Base-by-base conservation (phyloP, 345 rosid genomes). In the Laguncularia racemosa region DNA sequence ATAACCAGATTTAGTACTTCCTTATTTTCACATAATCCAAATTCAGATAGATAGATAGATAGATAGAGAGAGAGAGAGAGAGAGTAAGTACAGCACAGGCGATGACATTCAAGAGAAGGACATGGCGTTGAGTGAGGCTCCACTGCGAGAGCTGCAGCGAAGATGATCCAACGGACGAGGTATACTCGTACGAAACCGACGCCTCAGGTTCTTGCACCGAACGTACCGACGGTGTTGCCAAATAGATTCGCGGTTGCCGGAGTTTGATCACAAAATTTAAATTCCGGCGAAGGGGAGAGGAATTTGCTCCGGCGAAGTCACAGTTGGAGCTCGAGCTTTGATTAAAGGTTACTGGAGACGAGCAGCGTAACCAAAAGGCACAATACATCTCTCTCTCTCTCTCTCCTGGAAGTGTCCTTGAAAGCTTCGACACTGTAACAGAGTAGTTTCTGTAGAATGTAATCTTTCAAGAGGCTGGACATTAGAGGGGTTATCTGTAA, bases 81-180 rank as follows among this genome's bases (percentile, higher is more conserved):
- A 46, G 43, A 55, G 57, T 46, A 61, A 50, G 28, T 46, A 91
- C 95, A 26, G 76, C 72, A 63, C 89, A 82, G 58, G 96, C 92
- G 65, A 81, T 21, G 84, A 77, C 69, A 57, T 74, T 84, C 60
- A 88, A 84, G 44, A 76, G 18, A 67, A 80, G 49, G 61, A 88
- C 62, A 61, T 88, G 96, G 52, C 89, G 90, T 38, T 80, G 71
- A 14, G 91, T 80, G 73, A 89, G 70, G 56, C 68, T 65, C 84
- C 84, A 74, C n/a, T 71, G 89, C 20, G 86, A 70, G 64, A 73
- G 68, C 48, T 69, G 84, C 46, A 82, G 76, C 50, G 79, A 15
- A 16, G 69, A 48, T 8, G 71, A 20, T 17, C 91, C 96, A 15
- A 92, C 78, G 57, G 95, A 73, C 16, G 79, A 50, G 33, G 77